Percentiles rank a stretch among this genome's conserved stretches.
These are phyloP conservation scores for Zygoascus ofunaensis DNA, from an alignment of 805 yeast genomes.

Conservation along the genomic window DNA sequence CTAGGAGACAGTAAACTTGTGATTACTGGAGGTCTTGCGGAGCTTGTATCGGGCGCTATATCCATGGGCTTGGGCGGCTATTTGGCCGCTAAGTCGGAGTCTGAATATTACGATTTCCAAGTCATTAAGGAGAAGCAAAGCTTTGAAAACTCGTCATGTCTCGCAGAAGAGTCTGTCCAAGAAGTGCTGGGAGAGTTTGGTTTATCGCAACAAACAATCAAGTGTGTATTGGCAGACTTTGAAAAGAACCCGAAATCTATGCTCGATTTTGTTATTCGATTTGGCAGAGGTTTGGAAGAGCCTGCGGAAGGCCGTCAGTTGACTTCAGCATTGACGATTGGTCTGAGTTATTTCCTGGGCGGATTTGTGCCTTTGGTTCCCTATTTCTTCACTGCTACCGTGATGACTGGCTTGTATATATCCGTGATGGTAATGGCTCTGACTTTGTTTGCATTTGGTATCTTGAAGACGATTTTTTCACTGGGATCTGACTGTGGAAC, in stretches of 20 bases:
- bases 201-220: conserved; percentile 60
- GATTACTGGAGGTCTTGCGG: conserved; percentile 97
- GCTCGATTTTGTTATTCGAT: conserved; percentile 79
- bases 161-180: conserved; percentile 66
- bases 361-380: conserved; percentile 90
- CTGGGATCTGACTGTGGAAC: conserved; percentile 68
- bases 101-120: conserved; percentile 24
- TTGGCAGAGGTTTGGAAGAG: conserved; percentile 88
- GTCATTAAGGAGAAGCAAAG: conserved; percentile 21
- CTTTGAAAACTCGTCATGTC: conserved; percentile 19
- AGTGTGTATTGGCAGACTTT: conserved; percentile 66
- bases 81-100: conserved; percentile 86
- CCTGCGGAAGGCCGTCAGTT: conserved; percentile 89
- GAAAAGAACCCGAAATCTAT: conserved; percentile 67
- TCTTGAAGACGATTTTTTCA: conserved; percentile 71
- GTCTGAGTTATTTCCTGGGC: conserved; percentile 79
- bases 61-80: conserved; percentile 98
- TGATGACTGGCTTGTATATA: conserved; percentile 63
- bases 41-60: conserved; percentile 91
- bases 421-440: conserved; percentile 76
- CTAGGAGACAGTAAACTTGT: conserved; percentile 85
- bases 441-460: conserved; percentile 83
- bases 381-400: conserved; percentile 72
- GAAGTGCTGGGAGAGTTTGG: conserved; percentile 69
- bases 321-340: conserved; percentile 83